Conservation (phyloP, 2,329 filamentous ascomycete species). For the Decorospora gaudefroyi region DNA sequence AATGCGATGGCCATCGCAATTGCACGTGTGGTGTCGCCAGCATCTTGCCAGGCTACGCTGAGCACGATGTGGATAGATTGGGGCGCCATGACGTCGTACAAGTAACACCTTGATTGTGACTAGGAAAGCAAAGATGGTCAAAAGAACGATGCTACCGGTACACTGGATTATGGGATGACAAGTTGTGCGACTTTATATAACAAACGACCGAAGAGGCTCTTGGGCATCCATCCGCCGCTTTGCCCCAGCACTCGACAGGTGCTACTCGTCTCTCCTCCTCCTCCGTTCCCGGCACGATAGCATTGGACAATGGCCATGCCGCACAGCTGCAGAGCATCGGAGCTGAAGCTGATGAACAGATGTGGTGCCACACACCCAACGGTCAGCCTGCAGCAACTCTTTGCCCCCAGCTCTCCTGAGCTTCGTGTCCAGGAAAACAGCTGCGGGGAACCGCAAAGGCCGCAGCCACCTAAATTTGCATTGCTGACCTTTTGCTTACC, state of each 20-base stretch:
- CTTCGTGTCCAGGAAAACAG: no score
- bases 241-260: neutral
- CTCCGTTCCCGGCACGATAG: constrained; percentile 9
- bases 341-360: no score
- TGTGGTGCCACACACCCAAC: no score
- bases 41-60: constrained; percentile 43
- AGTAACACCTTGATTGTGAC: neutral
- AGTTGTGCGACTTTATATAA: constrained; percentile 12
- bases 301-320: neutral
- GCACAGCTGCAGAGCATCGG: neutral
- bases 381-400: no score
- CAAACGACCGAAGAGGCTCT: neutral
- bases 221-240: neutral
- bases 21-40: constrained; percentile 41
- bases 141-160: no score
- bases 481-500: no score
- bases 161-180: no score
- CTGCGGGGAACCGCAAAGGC: no score
- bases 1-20: constrained; percentile 38
- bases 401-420: no score
- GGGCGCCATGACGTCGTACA: constrained; percentile 19
- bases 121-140: neutral
- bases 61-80: constrained; percentile 33
- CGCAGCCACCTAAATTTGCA: no score
- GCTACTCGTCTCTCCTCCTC: constrained; percentile 13